Base-by-base conservation (phyloP, 768 basidiomycete species). In the Rhodotorula paludigena region DNA sequence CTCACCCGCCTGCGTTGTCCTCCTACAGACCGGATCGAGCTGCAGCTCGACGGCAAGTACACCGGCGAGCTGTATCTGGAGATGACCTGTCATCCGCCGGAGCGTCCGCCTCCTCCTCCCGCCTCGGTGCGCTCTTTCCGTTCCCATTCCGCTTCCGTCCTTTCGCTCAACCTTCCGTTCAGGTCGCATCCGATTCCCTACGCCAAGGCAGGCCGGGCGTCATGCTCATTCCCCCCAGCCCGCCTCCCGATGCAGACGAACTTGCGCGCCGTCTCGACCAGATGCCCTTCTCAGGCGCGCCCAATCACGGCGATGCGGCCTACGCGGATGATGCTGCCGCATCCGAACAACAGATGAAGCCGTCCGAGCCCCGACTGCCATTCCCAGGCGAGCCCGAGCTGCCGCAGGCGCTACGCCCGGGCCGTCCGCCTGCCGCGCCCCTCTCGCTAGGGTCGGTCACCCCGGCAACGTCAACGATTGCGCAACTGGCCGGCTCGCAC, bases 41-140 rank as follows among this genome's bases (percentile, higher is more conserved):
- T 71, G 16, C 52, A 49, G 35, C 41, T 64, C 0, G 42, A 28
- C 3, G 59, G 63, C 4, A 67, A 71, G 59, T 66, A 57, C 44
- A 36, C n/a, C 0, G 70, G 70, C 20, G 58, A 71, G 28, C 25
- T 67, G 10, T 67, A 64, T 38, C 48, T 67, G 25, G 70, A 71
- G 39, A 33, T 51, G n/a, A 71, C 70, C 0, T 71, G 39, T 42
- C 67, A 71, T n/a, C 65, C 58, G 16, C 42, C 47, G 14, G 47
- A 48, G n/a, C 47, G 12, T 16, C 32, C 49, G 16, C 5, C 49
- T 2, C 49, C 30, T 25, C 47, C 3, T 18, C 54, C 9, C 48
- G 49, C 12, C 38, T 44, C 8, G 20, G 38, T 21, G 39, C 28
- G 5, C 18, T 25, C 20, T 47, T 15, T 10, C 38, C 9, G 32